Evolutionary conservation across 2,329 filamentous ascomycete species (phyloP).

Genomic region (Erysiphe pisi): DNA sequence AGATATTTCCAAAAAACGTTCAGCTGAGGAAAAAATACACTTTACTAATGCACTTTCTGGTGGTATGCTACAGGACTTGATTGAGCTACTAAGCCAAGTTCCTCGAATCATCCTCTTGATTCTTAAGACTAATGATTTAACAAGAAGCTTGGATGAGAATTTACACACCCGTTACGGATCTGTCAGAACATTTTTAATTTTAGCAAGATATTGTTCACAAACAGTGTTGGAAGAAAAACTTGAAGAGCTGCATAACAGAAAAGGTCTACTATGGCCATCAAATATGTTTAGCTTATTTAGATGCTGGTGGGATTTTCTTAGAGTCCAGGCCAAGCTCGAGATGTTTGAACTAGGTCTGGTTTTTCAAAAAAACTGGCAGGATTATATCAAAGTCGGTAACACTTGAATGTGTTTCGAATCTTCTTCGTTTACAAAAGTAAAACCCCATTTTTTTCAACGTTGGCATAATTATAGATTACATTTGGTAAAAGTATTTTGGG

Average conservation of each 20-base stretch:
- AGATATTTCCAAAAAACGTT: constrained; percentile 47
- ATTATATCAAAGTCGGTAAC: constrained; percentile 8
- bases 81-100: constrained; percentile 77
- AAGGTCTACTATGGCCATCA: constrained; percentile 49
- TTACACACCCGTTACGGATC: constrained; percentile 62
- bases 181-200: constrained; percentile 55
- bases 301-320: constrained; percentile 49
- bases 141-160: constrained; percentile 84
- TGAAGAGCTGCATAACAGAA: constrained; percentile 45
- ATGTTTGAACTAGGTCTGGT: constrained; percentile 52
- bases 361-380: constrained; percentile 41
- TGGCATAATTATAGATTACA: too few relatives aligned
- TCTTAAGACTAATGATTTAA: constrained; percentile 95
- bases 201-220: constrained; percentile 56
- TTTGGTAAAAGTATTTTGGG: too few relatives aligned
- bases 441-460: too few relatives aligned
- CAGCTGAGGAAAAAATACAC: constrained; percentile 68
- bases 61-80: constrained; percentile 76
- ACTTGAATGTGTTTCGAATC: too few relatives aligned
- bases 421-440: too few relatives aligned
- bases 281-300: constrained; percentile 46
- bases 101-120: constrained; percentile 89
- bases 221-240: constrained; percentile 56
- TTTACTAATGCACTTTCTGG: constrained; percentile 77
- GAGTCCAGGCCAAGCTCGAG: constrained; percentile 53